These are phyloP conservation scores for Annulohypoxylon moriforme DNA, from an alignment of 495 filamentous ascomycete genomes.

Conservation along the genomic window DNA sequence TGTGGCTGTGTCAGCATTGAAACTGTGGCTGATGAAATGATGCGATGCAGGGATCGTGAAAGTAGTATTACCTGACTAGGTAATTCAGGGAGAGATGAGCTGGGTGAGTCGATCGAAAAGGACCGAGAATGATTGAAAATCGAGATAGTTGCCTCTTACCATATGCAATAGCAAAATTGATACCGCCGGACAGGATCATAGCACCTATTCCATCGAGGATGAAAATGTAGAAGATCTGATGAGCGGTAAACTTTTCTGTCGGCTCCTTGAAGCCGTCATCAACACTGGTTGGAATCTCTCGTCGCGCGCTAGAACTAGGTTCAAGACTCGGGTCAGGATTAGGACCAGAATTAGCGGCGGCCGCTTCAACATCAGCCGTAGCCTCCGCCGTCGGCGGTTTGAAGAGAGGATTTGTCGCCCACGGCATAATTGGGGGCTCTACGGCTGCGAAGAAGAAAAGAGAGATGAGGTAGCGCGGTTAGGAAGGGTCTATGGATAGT, in stretches of 20 bases:
- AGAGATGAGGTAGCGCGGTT: background rate
- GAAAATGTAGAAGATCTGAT: conserved; percentile 57
- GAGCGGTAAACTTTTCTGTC: conserved; percentile 48
- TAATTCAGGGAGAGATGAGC: background rate
- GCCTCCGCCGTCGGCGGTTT: conserved; percentile 26
- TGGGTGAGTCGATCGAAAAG: background rate
- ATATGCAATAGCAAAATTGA: conserved; percentile 61
- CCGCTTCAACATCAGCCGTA: conserved; percentile 42
- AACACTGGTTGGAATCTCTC: conserved; percentile 5
- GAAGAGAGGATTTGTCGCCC: conserved; percentile 53
- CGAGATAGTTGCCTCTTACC: conserved; percentile 34
- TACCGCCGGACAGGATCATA: conserved; percentile 52
- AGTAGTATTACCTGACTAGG: background rate
- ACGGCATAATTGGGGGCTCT: conserved; percentile 45
- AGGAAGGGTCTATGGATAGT: conserved; percentile 18
- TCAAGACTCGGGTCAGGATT: background rate
- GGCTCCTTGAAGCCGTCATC: conserved; percentile 43
- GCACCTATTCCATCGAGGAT: conserved; percentile 54
- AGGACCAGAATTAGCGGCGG: conserved; percentile 12
- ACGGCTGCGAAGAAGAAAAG: conserved; percentile 1
- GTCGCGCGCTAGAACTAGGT: conserved; percentile 11
- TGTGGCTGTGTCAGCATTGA: conserved; percentile 29
- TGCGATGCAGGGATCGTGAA: background rate
- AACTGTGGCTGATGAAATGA: background rate
- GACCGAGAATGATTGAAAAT: background rate